phyloP scores from a whole-genome alignment of 1,139 yeast species.

The Geotrichum australiense region DNA sequence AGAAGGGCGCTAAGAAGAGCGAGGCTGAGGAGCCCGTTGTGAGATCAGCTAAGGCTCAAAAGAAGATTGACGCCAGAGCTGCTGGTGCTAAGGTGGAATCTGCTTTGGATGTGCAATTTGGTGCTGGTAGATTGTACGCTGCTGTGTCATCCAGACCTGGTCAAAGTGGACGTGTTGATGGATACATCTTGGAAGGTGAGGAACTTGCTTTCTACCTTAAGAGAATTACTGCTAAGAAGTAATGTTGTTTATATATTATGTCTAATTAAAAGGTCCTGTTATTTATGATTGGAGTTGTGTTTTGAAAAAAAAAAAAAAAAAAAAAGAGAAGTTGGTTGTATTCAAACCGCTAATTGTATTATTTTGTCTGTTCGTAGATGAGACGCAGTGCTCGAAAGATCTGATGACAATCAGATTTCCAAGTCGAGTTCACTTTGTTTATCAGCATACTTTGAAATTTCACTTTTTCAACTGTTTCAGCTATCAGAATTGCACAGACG shows the following conservation, averaged over 20 bases:
- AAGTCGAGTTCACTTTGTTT: no score
- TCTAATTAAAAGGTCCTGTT: slow-evolving; percentile 1
- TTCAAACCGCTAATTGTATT: no score
- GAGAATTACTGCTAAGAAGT: slow-evolving; percentile 99
- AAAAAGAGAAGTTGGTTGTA: no score
- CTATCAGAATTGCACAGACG: no score
- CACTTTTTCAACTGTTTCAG: no score
- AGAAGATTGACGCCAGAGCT: slow-evolving; percentile 90
- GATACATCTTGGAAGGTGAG: slow-evolving; percentile 99
- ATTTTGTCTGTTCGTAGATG: no score
- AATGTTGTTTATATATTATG: slow-evolving; percentile 34
- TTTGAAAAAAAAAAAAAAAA: not conserved
- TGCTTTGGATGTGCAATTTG: slow-evolving; percentile 92
- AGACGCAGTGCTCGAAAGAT: no score
- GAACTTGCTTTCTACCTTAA: slow-evolving; percentile 99
- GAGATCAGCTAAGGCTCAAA: slow-evolving; percentile 76
- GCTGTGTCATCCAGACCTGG: slow-evolving; percentile 99
- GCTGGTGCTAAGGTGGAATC: slow-evolving; percentile 75
- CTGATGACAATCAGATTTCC: no score
- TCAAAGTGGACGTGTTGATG: slow-evolving; percentile 99
- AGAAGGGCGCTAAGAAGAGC: slow-evolving; percentile 39
- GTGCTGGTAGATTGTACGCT: slow-evolving; percentile 74
- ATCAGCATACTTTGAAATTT: no score
- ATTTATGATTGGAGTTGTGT: not conserved
- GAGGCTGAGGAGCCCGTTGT: slow-evolving; percentile 38